These are phyloP conservation scores for Xylaria acuta DNA, from an alignment of 495 filamentous ascomycete species.

Conservation along the genomic window DNA sequence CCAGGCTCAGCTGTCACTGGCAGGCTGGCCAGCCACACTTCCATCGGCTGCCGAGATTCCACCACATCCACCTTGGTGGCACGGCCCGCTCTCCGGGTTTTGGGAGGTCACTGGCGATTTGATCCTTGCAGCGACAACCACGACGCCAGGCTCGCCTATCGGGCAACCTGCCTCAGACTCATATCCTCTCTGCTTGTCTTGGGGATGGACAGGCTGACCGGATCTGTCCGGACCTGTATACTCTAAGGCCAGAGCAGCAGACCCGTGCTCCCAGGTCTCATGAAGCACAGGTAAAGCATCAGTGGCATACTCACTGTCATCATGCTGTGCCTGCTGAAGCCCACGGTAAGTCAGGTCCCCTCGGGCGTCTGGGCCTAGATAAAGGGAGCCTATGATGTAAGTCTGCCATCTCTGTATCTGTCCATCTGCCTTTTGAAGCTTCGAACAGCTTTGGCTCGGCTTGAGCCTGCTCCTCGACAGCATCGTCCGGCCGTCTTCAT, in stretches of 20 bases:
- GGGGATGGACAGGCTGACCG: neutral
- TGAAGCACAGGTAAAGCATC: constrained; percentile 1
- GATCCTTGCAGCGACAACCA: constrained; percentile 11
- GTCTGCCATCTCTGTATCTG: neutral
- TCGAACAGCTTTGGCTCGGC: neutral
- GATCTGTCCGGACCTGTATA: neutral
- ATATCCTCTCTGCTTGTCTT: neutral
- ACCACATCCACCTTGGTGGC: constrained; percentile 10
- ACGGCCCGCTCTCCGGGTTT: constrained; percentile 18
- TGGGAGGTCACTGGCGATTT: constrained; percentile 3
- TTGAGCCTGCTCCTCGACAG: constrained; percentile 3
- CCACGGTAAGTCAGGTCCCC: neutral
- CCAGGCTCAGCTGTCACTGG: too few species aligned
- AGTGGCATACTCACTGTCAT: constrained; percentile 4
- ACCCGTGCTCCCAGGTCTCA: neutral
- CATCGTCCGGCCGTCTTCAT: constrained; percentile 8
- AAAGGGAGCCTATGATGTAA: constrained; percentile 3
- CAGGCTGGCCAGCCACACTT: neutral
- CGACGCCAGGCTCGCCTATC: constrained; percentile 15
- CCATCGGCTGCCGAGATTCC: constrained; percentile 14
- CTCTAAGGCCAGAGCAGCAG: neutral
- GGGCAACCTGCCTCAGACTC: constrained; percentile 1
- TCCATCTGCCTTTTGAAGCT: neutral
- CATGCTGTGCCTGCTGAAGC: constrained; percentile 14
- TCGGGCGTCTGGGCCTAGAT: neutral